phyloP scores from a whole-genome alignment of 345 rosid species.

The Gossypium ekmanianum region DNA sequence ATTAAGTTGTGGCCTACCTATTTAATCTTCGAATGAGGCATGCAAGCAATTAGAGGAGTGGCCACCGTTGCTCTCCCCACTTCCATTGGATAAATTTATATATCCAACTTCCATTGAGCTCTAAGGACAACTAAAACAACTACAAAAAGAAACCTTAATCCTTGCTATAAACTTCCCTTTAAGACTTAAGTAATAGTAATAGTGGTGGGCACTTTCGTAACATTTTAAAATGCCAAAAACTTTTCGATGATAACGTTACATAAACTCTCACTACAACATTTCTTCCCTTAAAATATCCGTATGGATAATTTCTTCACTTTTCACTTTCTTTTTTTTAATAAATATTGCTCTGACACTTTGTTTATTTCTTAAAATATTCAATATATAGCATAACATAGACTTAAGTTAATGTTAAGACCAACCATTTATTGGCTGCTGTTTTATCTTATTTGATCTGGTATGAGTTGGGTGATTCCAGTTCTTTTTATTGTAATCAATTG shows the following conservation, averaged over 20 bases:
- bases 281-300: not conserved
- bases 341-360: no score
- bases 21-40: constrained; percentile 7
- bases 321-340: not conserved
- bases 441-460: no score
- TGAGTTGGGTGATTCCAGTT: no score
- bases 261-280: not conserved
- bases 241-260: constrained; percentile 7
- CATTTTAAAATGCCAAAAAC: constrained; percentile 1
- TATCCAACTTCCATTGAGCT: constrained; percentile 26
- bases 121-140: constrained; percentile 27
- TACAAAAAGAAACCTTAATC: constrained; percentile 4
- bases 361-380: no score
- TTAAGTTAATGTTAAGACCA: not conserved
- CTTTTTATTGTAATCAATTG: no score
- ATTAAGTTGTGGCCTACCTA: not conserved
- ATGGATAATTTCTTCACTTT: not conserved
- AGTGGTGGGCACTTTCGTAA: constrained; percentile 18
- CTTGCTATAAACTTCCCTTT: not conserved
- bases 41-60: constrained; percentile 19
- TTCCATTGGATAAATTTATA: constrained; percentile 26
- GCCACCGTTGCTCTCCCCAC: constrained; percentile 32
- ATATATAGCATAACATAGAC: no score
- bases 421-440: no score
- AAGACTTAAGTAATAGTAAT: not conserved